Percentiles rank a stretch among this genome's conserved stretches.
Evolutionary conservation across 192 early-diverging fungal genomes (phyloP).

Genomic region (Cladochytrium replicatum): DNA sequence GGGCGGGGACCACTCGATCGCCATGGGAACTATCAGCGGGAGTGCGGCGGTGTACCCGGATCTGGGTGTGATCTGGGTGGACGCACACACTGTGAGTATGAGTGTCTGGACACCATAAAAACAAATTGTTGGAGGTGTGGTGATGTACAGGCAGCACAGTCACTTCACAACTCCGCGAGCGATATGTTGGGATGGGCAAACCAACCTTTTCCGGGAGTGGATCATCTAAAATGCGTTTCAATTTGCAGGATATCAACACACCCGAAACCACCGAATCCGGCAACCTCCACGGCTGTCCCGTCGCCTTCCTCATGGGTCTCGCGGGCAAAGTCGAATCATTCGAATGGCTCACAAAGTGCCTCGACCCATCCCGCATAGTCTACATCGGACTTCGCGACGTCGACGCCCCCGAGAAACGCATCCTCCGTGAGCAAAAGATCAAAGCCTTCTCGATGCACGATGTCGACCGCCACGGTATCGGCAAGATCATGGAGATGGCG

Average conservation of each 20-base stretch:
- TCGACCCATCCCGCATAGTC: slow-evolving; percentile 67
- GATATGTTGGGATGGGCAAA: too few relatives aligned
- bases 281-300: slow-evolving; percentile 93
- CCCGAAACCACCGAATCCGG: slow-evolving; percentile 76
- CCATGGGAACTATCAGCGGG: slow-evolving; percentile 81
- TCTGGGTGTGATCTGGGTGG: slow-evolving; percentile 86
- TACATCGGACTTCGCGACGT: slow-evolving; percentile 97
- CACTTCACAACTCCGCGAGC: too few relatives aligned
- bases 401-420: slow-evolving; percentile 76
- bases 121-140: neutral
- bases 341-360: slow-evolving; percentile 68
- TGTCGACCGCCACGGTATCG: slow-evolving; percentile 90
- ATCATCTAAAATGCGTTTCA: neutral
- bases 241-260: slow-evolving; percentile 92
- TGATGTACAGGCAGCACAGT: too few relatives aligned
- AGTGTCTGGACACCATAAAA: slow-evolving; percentile 1
- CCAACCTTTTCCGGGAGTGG: neutral
- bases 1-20: slow-evolving; percentile 93
- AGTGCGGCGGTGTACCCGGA: slow-evolving; percentile 64
- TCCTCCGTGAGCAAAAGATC: slow-evolving; percentile 73
- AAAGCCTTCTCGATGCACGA: slow-evolving; percentile 95
- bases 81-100: slow-evolving; percentile 75
- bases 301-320: slow-evolving; percentile 80
- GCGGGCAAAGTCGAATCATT: slow-evolving; percentile 56
- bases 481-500: slow-evolving; percentile 84